A percentile compares a stretch with the other conserved stretches of the same genome.
phyloP scores from a whole-genome alignment of 140 eudicot species.

The Ambrosia hybrid region DNA sequence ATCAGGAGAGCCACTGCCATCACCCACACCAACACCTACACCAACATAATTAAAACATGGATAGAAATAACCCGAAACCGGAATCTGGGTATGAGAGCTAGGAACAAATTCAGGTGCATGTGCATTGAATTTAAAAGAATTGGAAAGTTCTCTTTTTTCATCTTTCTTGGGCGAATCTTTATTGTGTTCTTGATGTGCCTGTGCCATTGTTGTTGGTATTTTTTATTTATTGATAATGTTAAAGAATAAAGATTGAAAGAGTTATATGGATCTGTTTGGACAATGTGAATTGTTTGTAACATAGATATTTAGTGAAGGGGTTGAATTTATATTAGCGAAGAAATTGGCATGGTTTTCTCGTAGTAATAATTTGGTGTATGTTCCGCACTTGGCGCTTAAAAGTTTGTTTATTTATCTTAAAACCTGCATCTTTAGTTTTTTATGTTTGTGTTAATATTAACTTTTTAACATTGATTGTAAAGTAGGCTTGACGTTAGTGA shows the following conservation, averaged over 20 bases:
- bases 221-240: background rate
- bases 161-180: constrained; percentile 17
- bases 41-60: constrained; percentile 56
- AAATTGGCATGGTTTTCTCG: constrained; percentile 29
- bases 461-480: too few species aligned
- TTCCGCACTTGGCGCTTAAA: constrained; percentile 46
- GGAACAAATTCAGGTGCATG: constrained; percentile 97
- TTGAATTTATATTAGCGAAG: constrained; percentile 27
- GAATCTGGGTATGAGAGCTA: constrained; percentile 54
- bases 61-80: constrained; percentile 66
- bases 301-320: constrained; percentile 32
- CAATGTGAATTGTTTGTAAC: constrained; percentile 28
- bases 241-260: background rate
- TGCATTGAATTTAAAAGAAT: constrained; percentile 70
- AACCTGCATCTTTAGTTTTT: too few species aligned
- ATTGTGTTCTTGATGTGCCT: constrained; percentile 42
- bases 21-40: constrained; percentile 34
- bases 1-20: constrained; percentile 32
- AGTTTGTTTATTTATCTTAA: background rate
- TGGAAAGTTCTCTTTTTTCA: constrained; percentile 20
- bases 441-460: too few species aligned
- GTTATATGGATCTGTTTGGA: constrained; percentile 13
- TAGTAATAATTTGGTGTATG: constrained; percentile 14
- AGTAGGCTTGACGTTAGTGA: too few species aligned
- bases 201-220: constrained; percentile 45